Evolutionary conservation across 2,329 filamentous ascomycete genomes (phyloP).

Genomic region (Fusarium fracticaudum): DNA sequence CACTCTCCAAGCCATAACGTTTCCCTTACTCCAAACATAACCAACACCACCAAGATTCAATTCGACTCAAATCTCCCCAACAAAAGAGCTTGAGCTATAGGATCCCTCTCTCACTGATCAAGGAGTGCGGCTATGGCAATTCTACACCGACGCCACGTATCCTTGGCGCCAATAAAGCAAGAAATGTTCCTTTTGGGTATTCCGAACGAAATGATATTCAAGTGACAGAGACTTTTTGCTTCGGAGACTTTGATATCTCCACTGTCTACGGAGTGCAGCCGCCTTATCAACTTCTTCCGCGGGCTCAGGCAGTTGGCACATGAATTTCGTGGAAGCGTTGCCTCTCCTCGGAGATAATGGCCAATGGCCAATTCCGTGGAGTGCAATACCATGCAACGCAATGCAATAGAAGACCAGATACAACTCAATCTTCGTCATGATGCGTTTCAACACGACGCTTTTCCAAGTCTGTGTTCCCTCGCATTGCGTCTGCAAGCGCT

Average conservation of each 20-base stretch:
- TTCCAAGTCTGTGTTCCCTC: conserved; percentile 25
- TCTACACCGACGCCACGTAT: conserved; percentile 15
- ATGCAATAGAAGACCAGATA: conserved; percentile 8
- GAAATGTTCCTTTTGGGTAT: conserved; percentile 14
- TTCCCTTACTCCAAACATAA: conserved; percentile 11
- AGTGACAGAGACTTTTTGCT: background rate
- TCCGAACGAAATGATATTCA: background rate
- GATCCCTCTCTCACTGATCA: background rate
- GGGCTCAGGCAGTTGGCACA: background rate
- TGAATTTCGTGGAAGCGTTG: background rate
- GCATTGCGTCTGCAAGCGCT: conserved; percentile 17
- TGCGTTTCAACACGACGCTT: conserved; percentile 19
- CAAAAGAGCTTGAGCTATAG: conserved; percentile 6
- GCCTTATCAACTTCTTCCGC: conserved; percentile 4
- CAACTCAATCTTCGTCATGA: conserved; percentile 25
- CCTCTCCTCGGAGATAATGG: background rate
- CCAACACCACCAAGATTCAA: conserved; percentile 16
- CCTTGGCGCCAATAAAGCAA: conserved; percentile 22
- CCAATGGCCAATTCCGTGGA: background rate
- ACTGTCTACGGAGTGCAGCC: background rate
- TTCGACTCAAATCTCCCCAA: conserved; percentile 19
- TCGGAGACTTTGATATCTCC: background rate
- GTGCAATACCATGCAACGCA: background rate
- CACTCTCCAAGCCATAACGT: conserved; percentile 10
- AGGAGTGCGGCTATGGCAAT: conserved; percentile 7